phyloP scores from a whole-genome alignment of 306 rosid genomes.

The Neltuma alba region DNA sequence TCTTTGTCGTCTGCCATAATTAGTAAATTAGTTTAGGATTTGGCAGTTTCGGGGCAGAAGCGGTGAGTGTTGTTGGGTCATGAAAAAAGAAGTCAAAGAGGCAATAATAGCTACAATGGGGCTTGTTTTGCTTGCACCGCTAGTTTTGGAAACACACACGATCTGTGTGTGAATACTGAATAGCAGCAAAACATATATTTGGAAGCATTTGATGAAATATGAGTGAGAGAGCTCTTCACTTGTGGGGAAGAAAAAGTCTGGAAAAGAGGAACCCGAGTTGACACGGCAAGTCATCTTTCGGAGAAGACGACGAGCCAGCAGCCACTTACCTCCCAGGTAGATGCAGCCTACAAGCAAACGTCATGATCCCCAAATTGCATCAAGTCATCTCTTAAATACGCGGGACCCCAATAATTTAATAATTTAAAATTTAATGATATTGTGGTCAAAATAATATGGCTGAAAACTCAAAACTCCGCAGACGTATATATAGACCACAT shows the following conservation, averaged over 20 bases:
- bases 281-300: slow-evolving; percentile 11
- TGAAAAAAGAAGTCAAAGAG: neutral
- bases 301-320: neutral
- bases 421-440: neutral
- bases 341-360: slow-evolving; percentile 23
- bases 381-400: slow-evolving; percentile 64
- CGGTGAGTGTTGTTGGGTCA: neutral
- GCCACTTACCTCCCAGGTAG: neutral
- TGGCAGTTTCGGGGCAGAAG: neutral
- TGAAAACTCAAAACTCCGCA: neutral
- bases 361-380: slow-evolving; percentile 25
- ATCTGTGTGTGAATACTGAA: neutral
- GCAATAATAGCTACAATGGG: neutral
- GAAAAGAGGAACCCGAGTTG: slow-evolving; percentile 27
- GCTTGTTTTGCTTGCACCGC: neutral
- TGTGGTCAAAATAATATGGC: neutral
- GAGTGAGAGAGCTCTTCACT: slow-evolving; percentile 18
- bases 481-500: too few species aligned
- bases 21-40: neutral
- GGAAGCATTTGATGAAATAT: slow-evolving; percentile 11
- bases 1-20: neutral
- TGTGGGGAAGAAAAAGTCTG: neutral
- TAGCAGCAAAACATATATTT: neutral
- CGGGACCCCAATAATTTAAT: neutral
- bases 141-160: neutral